Evolutionary conservation across 192 early-diverging fungal species (phyloP).

Genomic region (Spinellus fusiger): DNA sequence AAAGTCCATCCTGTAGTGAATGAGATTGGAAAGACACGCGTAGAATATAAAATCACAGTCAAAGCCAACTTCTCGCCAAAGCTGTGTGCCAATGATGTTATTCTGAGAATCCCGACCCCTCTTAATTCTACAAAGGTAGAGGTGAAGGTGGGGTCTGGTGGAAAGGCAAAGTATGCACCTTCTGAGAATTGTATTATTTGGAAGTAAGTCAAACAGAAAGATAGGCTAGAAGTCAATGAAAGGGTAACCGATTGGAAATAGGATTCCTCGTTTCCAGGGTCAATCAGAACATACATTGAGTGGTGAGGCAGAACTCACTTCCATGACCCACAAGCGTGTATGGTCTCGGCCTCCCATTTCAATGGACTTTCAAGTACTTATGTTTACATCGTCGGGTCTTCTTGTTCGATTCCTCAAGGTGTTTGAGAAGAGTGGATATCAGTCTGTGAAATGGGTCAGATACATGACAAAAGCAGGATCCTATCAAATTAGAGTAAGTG

Average conservation of each 20-base stretch:
- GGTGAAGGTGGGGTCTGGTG: slow-evolving; percentile 64
- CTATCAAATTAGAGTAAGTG: slow-evolving; percentile 69
- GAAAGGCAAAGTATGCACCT: slow-evolving; percentile 94
- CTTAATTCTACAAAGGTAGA: slow-evolving; percentile 81
- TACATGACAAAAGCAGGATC: slow-evolving; percentile 97
- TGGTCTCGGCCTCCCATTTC: slow-evolving; percentile 96
- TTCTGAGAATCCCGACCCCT: slow-evolving; percentile 86
- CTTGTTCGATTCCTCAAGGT: slow-evolving; percentile 97
- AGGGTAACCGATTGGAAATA: slow-evolving; percentile 18
- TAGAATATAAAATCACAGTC: slow-evolving; percentile 88
- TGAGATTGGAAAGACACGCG: slow-evolving; percentile 70
- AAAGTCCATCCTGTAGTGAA: slow-evolving; percentile 89
- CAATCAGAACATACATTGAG: slow-evolving; percentile 78
- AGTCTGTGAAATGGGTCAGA: slow-evolving; percentile 97
- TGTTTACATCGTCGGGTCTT: slow-evolving; percentile 96
- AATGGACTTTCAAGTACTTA: slow-evolving; percentile 88
- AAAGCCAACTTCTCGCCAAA: slow-evolving; percentile 87
- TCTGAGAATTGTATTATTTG: slow-evolving; percentile 91
- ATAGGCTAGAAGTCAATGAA: not conserved
- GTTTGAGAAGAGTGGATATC: slow-evolving; percentile 94
- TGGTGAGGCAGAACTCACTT: slow-evolving; percentile 76
- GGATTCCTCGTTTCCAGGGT: slow-evolving; percentile 88
- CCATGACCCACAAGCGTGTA: slow-evolving; percentile 76
- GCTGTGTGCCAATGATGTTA: slow-evolving; percentile 84
- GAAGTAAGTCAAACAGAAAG: too few relatives aligned